Evolutionary conservation across 1,284 basidiomycete genomes (phyloP), one percentile per base, ranked within the genome.

Genomic region (Omphalotus olearius): DNA sequence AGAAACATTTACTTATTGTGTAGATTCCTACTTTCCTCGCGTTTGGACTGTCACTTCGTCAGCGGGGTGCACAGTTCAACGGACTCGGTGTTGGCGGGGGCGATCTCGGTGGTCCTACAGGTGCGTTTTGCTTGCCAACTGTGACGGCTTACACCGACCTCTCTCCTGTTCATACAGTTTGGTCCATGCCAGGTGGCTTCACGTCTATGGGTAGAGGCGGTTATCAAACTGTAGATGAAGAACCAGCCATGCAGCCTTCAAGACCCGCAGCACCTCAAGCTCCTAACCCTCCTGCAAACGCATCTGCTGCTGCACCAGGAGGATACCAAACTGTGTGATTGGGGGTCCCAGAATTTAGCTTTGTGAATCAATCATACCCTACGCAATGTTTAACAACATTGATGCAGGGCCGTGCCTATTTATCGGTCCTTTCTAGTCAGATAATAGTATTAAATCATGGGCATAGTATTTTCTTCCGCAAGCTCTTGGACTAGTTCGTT

Each of bases 121-220:
- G 88, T 83, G 59, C 25, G 65, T 59, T 20, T 45, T 6, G 17
- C 4, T 14, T 23, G 11, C 18, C 16, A 35, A 6, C 10, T 4
- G 17, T 11, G 9, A 11, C 43, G 16, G 23, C 23, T n/a, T 50
- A 16, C 23, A 42, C 35, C 48, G 20, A 51, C 26, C 42, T 47
- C 6, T 25, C 51, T 39, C 33, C 33, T 28, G 49, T 50, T 11
- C 48, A 55, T 56, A 41, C 57, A 91, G 88, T 91, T 14, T 91
- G 88, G 88, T 81, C 87, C 17, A 91, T 91, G 88, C 89, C 88
- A 2, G 88, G 88, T 16, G 88, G 87, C 0, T 88, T 89, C 64
- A 82, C 81, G 0, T 76, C 77, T 9, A 60, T 68, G 40, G 72
- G 72, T 28, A 71, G 82, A 39, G 80, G 82, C 48, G 86, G 86